These are phyloP conservation scores for Ustilago bromivora DNA, from an alignment of 1,284 basidiomycete genomes.

Conservation along the genomic window DNA sequence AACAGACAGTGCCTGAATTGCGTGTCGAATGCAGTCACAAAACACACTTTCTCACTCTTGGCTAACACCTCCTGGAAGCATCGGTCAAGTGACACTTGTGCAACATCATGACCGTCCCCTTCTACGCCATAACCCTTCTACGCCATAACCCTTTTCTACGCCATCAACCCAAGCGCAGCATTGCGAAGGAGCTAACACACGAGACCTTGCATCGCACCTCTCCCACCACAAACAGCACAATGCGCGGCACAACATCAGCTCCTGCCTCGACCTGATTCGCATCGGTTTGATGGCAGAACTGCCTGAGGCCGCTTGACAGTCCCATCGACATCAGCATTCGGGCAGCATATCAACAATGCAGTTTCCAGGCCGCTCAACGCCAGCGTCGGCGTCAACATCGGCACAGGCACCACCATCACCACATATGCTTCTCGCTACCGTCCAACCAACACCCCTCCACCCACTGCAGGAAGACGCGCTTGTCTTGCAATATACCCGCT, in stretches of 20 bases:
- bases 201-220: neutral
- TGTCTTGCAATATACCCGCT: conserved; percentile 37
- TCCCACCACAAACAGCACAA: neutral
- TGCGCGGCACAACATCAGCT: neutral
- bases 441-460: conserved; percentile 39
- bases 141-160: neutral
- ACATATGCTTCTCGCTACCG: conserved; percentile 4
- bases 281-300: neutral
- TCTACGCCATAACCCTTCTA: neutral
- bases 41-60: neutral
- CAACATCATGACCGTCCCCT: neutral
- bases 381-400: conserved; percentile 5
- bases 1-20: neutral
- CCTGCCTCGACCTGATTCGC: neutral
- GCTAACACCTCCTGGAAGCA: neutral
- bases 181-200: neutral
- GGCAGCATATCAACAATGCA: neutral
- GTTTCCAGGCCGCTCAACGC: neutral
- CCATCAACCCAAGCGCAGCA: neutral
- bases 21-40: conserved; percentile 6
- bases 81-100: neutral
- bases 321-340: conserved; percentile 1
- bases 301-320: neutral
- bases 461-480: conserved; percentile 35
- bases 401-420: conserved; percentile 12